Evolutionary conservation across 2,329 filamentous ascomycete species (phyloP), one percentile per base, ranked within the genome.

Genomic region (Arthrobotrys iridis): DNA sequence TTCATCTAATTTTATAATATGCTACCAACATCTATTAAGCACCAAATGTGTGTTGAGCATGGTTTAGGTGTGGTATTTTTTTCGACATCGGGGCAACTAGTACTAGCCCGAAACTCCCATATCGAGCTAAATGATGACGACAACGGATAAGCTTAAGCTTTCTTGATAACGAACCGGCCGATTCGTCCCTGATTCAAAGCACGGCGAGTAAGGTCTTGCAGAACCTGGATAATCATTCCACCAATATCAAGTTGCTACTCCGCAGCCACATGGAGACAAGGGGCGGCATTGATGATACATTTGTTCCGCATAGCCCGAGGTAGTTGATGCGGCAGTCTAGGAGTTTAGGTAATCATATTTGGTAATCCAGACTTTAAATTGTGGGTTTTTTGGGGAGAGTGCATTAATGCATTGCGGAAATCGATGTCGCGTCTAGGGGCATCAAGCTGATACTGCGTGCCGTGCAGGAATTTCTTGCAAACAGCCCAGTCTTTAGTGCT

Each of bases 291-390:
- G 24, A 30, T 24, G 26, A 66, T 66, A 66, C 62, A 48, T 66
- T 66, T 46, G 46, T 45, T 40, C 33, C 18, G 15, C 28, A 20
- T 7, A 33, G 30, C 48, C n/a, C 4, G n/a, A 40, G 8, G 3
- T 10, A n/a, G 13, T 18, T 35, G 6, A 5, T 4, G 24, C 43
- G 5, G 43, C 41, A 37, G 10, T n/a, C 18, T 57, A 8, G 40
- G 7, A 13, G 43, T 67, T n/a, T 67, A 67, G 37, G 28, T 67
- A 67, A 67, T 67, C 63, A 48, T 58, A 45, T 67, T 20, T 67
- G 50, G 63, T 67, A 67, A 58, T n/a, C 24, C 15, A 20, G 50
- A 59, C 45, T 37, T 40, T n/a, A n/a, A n/a, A n/a, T n/a, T 35
- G 26, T 24, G 24, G 45, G 24, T 33, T 28, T 18, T 41, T 52